Percentiles rank a stretch among this genome's conserved stretches.
phyloP scores from a whole-genome alignment of 495 filamentous ascomycete species.

The Aspergillus olivimuriae region DNA sequence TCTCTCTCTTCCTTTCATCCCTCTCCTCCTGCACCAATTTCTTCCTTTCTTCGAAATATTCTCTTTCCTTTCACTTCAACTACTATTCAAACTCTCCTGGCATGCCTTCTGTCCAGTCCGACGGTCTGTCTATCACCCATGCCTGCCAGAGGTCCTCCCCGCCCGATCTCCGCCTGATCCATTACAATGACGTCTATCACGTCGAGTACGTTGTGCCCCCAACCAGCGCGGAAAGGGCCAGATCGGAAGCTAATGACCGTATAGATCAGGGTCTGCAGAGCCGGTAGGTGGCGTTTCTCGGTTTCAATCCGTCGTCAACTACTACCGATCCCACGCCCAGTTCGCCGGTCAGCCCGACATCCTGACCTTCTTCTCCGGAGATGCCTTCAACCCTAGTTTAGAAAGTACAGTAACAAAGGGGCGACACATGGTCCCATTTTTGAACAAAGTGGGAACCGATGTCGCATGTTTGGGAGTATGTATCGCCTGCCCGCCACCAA shows the following conservation, averaged over 20 bases:
- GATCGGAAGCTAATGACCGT: neutral
- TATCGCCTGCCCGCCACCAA: neutral
- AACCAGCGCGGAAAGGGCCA: too few relatives aligned
- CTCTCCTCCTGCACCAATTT: slow-evolving; percentile 4
- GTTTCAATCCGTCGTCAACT: slow-evolving; percentile 69
- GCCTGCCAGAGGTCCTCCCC: slow-evolving; percentile 43
- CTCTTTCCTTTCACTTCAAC: too few relatives aligned
- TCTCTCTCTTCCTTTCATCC: slow-evolving; percentile 8
- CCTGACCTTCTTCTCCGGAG: slow-evolving; percentile 82
- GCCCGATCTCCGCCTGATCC: slow-evolving; percentile 71
- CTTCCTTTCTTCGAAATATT: too few relatives aligned
- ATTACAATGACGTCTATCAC: slow-evolving; percentile 94
- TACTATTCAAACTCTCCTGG: neutral
- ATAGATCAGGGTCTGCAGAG: slow-evolving; percentile 59
- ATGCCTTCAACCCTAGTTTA: slow-evolving; percentile 85
- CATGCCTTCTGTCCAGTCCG: slow-evolving; percentile 27
- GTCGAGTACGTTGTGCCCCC: slow-evolving; percentile 49
- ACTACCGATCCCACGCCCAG: slow-evolving; percentile 56
- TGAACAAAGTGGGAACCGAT: slow-evolving; percentile 70
- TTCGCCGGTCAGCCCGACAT: slow-evolving; percentile 57
- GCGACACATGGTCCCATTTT: slow-evolving; percentile 80
- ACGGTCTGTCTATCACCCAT: slow-evolving; percentile 45
- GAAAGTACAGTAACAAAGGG: slow-evolving; percentile 86
- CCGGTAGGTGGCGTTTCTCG: slow-evolving; percentile 73
- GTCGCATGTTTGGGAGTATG: slow-evolving; percentile 74